Base-by-base conservation (phyloP, 2,329 filamentous ascomycete species). In the Penicillium corylophilum region DNA sequence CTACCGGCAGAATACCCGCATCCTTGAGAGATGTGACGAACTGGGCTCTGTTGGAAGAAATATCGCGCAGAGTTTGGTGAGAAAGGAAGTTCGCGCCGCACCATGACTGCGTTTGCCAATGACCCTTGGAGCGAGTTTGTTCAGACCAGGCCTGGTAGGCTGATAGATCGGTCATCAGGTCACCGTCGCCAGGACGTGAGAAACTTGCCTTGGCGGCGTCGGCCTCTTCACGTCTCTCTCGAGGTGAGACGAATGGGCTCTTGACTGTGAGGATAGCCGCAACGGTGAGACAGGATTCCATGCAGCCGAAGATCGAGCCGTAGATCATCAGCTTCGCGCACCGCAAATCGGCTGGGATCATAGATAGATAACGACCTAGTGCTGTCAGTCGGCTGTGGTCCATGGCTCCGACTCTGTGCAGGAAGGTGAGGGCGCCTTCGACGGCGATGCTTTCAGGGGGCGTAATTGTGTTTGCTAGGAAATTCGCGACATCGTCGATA, bases 311-410 rank as follows among this genome's bases (percentile, higher is more conserved):
- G 51, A 95, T 91, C 15, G 90, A 88, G 5, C 94, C 94, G 66
- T 95, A 96, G 3, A 99, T 89, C 81, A 99, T 90, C 29, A 99
- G 80, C 72, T 99, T 99, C 41, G 89, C 90, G 69, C 91, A 95
- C 24, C 93, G 85, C 43, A 99, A 79, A 66, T 99, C 94, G 0
- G 93, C 90, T 1, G 94, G 94, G 45, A 99, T 91, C 84, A 95
- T 90, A 16, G 92, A 88, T n/a, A 99, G 79, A 74, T 97, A 94
- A 47, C 88, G 86, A 35, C 94, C 94, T 42, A 99, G 84, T 3
- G 92, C 91, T 0, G 94, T 97, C 36, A 99, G 80, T 63, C 90
- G 88, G 51, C 90, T 84, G 40, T 89, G 89, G 61, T 94, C 89
- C 13, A 97, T 79, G 0, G 92, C 93, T 26, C 94, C 94, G 80